These are phyloP conservation scores for Epichloe coenophiala DNA, from an alignment of 2,329 filamentous ascomycete genomes.

Conservation along the genomic window DNA sequence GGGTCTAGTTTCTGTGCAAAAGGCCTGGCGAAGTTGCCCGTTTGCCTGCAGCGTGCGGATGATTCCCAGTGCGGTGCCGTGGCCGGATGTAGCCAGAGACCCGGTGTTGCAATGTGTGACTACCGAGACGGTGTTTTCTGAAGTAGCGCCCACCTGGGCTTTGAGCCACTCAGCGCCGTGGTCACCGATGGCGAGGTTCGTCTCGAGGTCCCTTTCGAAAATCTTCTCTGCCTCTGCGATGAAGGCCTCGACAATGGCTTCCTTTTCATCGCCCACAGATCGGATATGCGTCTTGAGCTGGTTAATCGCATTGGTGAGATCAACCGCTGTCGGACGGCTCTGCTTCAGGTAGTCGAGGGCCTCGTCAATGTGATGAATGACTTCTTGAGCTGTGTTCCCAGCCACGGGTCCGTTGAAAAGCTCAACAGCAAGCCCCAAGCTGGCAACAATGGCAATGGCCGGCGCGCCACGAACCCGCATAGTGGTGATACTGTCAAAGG, in stretches of 20 bases:
- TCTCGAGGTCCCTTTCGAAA: conserved; percentile 71
- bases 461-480: conserved; percentile 74
- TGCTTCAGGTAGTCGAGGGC: conserved; percentile 78
- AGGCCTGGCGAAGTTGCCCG: conserved; percentile 63
- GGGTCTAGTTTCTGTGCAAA: conserved; percentile 90
- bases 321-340: conserved; percentile 87
- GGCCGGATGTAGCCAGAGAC: conserved; percentile 92
- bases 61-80: conserved; percentile 89
- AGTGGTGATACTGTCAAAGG: conserved; percentile 68
- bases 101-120: conserved; percentile 98
- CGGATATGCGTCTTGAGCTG: conserved; percentile 59
- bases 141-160: conserved; percentile 36
- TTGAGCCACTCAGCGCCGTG: conserved; percentile 75
- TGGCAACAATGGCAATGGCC: conserved; percentile 95
- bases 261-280: conserved; percentile 29
- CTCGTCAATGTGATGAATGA: conserved; percentile 57
- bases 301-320: conserved; percentile 76
- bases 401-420: conserved; percentile 41
- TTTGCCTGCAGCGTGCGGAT: conserved; percentile 66
- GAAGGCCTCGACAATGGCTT: conserved; percentile 53
- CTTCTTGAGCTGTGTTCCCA: conserved; percentile 35
- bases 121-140: conserved; percentile 51
- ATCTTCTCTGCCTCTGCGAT: conserved; percentile 74
- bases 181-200: conserved; percentile 75
- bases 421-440: conserved; percentile 77